Base-by-base conservation (phyloP, 352 stramenopile genomes). In the Phytophthora pseudosyringae region DNA sequence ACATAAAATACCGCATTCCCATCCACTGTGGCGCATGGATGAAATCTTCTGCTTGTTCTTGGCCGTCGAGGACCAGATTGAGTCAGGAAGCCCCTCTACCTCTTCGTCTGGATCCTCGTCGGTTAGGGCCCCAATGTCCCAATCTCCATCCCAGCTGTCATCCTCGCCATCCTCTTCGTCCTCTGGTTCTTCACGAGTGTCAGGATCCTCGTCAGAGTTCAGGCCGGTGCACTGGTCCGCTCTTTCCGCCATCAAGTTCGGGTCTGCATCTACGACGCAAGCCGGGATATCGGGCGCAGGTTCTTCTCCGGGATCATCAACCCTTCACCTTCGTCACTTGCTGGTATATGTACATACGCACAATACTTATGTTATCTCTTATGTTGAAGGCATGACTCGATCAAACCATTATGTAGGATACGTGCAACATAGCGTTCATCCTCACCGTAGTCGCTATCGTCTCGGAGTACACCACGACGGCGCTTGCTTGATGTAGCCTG, bases 1-100 rank as follows among this genome's bases (percentile, higher is more conserved):
- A 15, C 55, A 64, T 64, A 56, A 49, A 35, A 28, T 49, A 61
- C 55, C 45, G 31, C 50, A 56, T 18, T 64, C 55, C 43, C 54
- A 54, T 28, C 32, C 43, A 15, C 1, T 28, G 1, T 52, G 11
- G 3, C 25, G 13, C 18, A 49, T 60, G 5, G 29, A 25, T n/a
- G n/a, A 35, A 25, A 40, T 46, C 15, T 2, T 40, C 8, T n/a
- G 18, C 16, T 8, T 2, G 33, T 62, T 21, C 16, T 29, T 53
- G 13, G 43, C 44, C 13, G n/a, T 44, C 2, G 54, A 62, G 6
- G 25, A 38, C 11, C 31, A 62, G 3, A 62, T 9, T 9, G 54
- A 48, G 8, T 47, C 54, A 15, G n/a, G 44, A 39, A 62, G 12
- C 18, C 48, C 43, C 1, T 26, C 21, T 1, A 21, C 5, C 13